A percentile compares a stretch with the other conserved stretches of the same genome.
These are phyloP conservation scores for Pyricularia pennisetigena DNA, from an alignment of 2,329 filamentous ascomycete species.

Conservation along the genomic window DNA sequence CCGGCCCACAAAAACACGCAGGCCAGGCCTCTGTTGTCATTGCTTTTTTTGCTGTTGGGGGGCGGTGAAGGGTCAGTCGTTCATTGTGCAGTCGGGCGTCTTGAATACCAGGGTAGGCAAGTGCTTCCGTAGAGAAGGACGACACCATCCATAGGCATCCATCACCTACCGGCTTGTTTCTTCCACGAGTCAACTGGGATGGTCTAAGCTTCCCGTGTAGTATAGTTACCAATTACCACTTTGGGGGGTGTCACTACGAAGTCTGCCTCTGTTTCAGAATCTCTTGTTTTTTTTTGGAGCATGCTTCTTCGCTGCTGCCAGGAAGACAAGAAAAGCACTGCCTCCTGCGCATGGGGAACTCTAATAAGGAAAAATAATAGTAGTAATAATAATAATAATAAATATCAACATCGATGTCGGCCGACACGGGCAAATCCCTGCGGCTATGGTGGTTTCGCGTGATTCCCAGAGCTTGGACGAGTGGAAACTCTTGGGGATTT, in stretches of 20 bases:
- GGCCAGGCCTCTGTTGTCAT: too few species aligned
- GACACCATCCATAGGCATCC: too few species aligned
- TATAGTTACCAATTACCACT: neutral
- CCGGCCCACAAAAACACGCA: too few species aligned
- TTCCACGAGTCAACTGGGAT: neutral
- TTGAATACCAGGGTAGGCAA: too few species aligned
- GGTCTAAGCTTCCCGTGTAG: neutral
- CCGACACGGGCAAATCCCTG: neutral
- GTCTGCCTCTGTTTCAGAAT: neutral
- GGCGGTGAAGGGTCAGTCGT: too few species aligned
- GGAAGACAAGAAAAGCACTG: neutral
- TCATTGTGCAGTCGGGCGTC: too few species aligned
- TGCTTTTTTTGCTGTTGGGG: too few species aligned
- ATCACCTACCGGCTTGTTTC: too few species aligned
- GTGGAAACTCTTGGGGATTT: neutral
- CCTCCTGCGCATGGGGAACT: neutral
- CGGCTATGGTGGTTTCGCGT: too few species aligned
- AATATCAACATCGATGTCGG: neutral
- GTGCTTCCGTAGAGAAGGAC: too few species aligned
- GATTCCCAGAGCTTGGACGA: neutral
- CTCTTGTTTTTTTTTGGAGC: neutral
- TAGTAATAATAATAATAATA: neutral
- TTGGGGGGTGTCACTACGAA: neutral
- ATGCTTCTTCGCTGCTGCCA: neutral
- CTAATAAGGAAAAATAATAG: neutral